These are phyloP conservation scores for Euryodendron excelsum DNA, from an alignment of 148 eudicot species.

Conservation along the genomic window DNA sequence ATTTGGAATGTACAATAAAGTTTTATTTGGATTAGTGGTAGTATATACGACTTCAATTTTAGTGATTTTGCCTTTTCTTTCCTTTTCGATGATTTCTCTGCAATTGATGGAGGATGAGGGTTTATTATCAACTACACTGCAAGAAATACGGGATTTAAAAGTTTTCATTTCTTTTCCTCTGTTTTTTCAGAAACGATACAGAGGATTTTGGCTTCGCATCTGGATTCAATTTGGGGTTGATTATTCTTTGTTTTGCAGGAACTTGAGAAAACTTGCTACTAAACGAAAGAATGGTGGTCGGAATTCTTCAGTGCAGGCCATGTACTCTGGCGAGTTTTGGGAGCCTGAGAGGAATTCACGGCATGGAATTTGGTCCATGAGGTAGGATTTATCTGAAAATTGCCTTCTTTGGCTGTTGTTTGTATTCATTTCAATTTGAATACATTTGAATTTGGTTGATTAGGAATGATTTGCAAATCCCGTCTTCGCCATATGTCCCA, in stretches of 20 bases:
- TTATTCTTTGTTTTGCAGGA: constrained; percentile 10
- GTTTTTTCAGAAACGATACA: not conserved
- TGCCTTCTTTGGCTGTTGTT: not conserved
- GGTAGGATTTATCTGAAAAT: constrained; percentile 37
- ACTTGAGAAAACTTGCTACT: constrained; percentile 12
- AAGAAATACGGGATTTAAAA: too few relatives aligned
- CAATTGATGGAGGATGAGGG: not conserved
- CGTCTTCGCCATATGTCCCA: constrained; percentile 69
- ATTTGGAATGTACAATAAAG: not conserved
- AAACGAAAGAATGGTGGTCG: constrained; percentile 25
- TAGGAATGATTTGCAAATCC: constrained; percentile 77
- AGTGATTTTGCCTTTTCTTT: not conserved
- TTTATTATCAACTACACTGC: not conserved
- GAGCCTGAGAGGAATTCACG: constrained; percentile 29
- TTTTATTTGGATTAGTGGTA: not conserved
- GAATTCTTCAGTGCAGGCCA: constrained; percentile 40
- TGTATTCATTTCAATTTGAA: constrained; percentile 1
- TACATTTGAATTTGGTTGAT: not conserved
- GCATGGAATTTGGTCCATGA: constrained; percentile 62
- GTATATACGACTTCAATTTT: not conserved
- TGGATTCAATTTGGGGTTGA: not conserved
- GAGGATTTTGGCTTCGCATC: not conserved
- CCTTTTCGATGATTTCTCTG: not conserved
- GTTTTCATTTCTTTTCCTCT: not conserved
- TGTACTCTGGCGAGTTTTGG: constrained; percentile 40